Percentiles rank a stretch among this genome's conserved stretches.
These are phyloP conservation scores for Sporothrix mexicana DNA, from an alignment of 2,329 filamentous ascomycete species.

Conservation along the genomic window DNA sequence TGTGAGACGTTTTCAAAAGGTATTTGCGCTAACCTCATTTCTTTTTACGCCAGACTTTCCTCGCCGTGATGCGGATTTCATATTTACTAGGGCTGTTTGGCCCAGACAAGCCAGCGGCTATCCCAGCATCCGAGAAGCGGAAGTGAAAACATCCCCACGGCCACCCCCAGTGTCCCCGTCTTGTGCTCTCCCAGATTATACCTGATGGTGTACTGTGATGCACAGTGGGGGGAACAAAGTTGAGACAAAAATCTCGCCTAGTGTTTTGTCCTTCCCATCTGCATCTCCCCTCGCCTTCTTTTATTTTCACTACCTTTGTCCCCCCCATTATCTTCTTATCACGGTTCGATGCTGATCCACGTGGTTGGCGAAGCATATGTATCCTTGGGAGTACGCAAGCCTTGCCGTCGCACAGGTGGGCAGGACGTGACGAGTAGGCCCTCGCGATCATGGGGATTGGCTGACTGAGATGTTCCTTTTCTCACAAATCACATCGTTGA, in stretches of 20 bases:
- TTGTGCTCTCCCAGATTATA: background rate
- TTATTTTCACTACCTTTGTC: background rate
- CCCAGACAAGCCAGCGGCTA: slow-evolving; percentile 45
- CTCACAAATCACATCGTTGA: background rate
- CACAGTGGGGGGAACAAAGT: background rate
- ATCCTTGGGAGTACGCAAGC: background rate
- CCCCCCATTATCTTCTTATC: background rate
- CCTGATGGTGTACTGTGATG: background rate
- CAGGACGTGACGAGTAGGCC: background rate
- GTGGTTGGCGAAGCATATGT: background rate
- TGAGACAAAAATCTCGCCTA: slow-evolving; percentile 12
- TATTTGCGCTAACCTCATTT: background rate
- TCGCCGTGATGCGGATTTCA: slow-evolving; percentile 61
- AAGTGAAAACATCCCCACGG: slow-evolving; percentile 32
- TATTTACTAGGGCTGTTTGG: slow-evolving; percentile 68
- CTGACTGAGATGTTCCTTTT: background rate
- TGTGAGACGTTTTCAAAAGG: background rate
- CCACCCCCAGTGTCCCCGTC: background rate
- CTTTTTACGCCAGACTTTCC: slow-evolving; percentile 50
- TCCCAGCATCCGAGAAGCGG: slow-evolving; percentile 36
- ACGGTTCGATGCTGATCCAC: slow-evolving; percentile 3
- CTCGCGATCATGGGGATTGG: background rate
- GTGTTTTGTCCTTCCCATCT: background rate
- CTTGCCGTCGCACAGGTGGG: slow-evolving; percentile 1
- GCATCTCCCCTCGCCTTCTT: background rate